These are phyloP conservation scores for Olyra latifolia DNA, from an alignment of 176 grass and related monocot species.

Conservation along the genomic window DNA sequence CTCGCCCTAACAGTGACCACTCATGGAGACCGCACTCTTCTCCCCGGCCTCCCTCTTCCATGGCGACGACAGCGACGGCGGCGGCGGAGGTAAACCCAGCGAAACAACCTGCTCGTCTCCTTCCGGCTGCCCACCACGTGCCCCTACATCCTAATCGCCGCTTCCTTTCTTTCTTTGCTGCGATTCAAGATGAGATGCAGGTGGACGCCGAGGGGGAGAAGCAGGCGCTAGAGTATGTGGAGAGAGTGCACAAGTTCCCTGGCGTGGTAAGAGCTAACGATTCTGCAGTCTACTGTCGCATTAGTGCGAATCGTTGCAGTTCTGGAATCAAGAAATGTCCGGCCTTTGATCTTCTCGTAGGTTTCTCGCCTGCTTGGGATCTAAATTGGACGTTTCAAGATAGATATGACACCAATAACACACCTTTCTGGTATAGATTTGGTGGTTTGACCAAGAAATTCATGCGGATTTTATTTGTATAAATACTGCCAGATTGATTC, in stretches of 20 bases:
- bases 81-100: slow-evolving; percentile 13
- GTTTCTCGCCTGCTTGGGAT: background rate
- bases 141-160: background rate
- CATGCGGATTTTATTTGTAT: background rate
- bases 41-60: slow-evolving; percentile 38
- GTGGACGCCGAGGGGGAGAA: background rate
- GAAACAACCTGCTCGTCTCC: background rate
- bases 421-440: background rate
- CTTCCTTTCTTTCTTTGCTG: background rate
- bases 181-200: background rate
- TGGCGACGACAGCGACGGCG: background rate
- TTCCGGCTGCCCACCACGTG: background rate
- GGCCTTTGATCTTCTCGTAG: background rate
- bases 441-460: background rate
- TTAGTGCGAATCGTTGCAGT: background rate
- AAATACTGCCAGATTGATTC: background rate
- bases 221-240: background rate
- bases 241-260: slow-evolving; percentile 22
- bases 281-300: background rate
- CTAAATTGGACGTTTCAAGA: background rate
- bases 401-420: background rate
- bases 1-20: no score
- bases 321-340: background rate
- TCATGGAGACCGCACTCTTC: slow-evolving; percentile 46
- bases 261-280: background rate